Conservation (phyloP, 352 stramenopile species). For the Phytophthora sansomeana region DNA sequence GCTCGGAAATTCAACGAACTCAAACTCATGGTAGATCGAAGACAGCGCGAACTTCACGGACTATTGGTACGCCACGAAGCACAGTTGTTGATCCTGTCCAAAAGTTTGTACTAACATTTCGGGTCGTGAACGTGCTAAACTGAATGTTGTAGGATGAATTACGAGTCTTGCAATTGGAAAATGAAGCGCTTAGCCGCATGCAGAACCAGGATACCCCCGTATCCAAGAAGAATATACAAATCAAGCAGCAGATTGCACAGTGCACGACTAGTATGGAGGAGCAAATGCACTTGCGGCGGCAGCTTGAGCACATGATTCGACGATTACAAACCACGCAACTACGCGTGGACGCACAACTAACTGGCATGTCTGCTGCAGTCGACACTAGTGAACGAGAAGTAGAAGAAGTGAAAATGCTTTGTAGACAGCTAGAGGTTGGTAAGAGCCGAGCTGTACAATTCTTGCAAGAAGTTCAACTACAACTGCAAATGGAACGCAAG, state of each 20-base stretch:
- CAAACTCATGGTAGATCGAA: conserved; percentile 68
- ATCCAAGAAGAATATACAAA: conserved; percentile 72
- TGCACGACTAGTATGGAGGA: conserved; percentile 82
- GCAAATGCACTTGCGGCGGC: conserved; percentile 75
- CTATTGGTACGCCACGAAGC: conserved; percentile 47
- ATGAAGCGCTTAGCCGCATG: conserved; percentile 67
- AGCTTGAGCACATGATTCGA: conserved; percentile 86
- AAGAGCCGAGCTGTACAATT: conserved; percentile 79
- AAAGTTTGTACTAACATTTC: too few species aligned
- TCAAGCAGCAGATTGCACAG: conserved; percentile 74
- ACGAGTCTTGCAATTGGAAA: conserved; percentile 75
- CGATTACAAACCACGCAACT: conserved; percentile 79
- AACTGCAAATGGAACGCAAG: conserved; percentile 76
- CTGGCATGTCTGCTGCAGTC: conserved; percentile 71
- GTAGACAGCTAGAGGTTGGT: conserved; percentile 79
- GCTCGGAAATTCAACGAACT: conserved; percentile 85
- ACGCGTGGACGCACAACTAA: conserved; percentile 72
- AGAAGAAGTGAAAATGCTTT: conserved; percentile 79
- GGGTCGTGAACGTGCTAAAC: too few species aligned
- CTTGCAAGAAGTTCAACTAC: conserved; percentile 81
- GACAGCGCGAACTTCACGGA: conserved; percentile 68
- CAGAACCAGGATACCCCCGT: conserved; percentile 83
- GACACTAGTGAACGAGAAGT: conserved; percentile 69
- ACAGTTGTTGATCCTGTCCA: neutral
- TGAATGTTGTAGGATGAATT: conserved; percentile 60